Evolutionary conservation across 495 filamentous ascomycete genomes (phyloP), one percentile per base, ranked within the genome.

Genomic region (Podospora appendiculata): DNA sequence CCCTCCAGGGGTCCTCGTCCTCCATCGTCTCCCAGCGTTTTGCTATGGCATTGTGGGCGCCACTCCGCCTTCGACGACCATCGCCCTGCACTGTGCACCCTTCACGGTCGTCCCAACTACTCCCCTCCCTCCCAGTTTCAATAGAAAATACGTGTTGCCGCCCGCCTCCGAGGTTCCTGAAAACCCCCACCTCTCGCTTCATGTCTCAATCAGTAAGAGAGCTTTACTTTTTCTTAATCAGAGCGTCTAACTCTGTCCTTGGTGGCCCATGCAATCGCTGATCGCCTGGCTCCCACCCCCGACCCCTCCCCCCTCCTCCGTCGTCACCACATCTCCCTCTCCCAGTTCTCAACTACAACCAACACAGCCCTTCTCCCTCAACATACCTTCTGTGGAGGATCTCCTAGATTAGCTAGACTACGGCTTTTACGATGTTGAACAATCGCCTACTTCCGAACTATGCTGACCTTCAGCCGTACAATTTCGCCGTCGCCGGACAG

Each of bases 401-500:
- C 25, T 12, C 39, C 45, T 16, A 49, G 17, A 43, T 33, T 32
- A 18, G 38, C 45, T 16, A 49, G 17, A 43, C 32, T n/a, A 18
- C 38, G 40, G 50, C 50, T 35, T 66, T 53, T 18, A 67, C 66
- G 68, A 48, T 65, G 52, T 32, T 16, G n/a, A 45, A 47, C 45
- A 54, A 51, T 14, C 62, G 62, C 60, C 55, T 57, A 47, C 56
- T 80, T 33, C 78, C 78, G 6, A 71, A 64, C n/a, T 67, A 64
- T 40, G 61, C 72, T 49, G 71, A 86, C 67, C 72, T 90, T 42
- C 73, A 85, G 43, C 79, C 82, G 8, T 95, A 87, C 63, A 83
- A 86, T 61, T 79, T 90, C 70, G 88, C 84, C 46, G 90, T 91
- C 47, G 93, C 93, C 50, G 93, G 93, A 73, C 93, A 98, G 91